These are phyloP conservation scores for Toxoplasma gondii DNA, from an alignment of 169 alveolate species.

Conservation along the genomic window DNA sequence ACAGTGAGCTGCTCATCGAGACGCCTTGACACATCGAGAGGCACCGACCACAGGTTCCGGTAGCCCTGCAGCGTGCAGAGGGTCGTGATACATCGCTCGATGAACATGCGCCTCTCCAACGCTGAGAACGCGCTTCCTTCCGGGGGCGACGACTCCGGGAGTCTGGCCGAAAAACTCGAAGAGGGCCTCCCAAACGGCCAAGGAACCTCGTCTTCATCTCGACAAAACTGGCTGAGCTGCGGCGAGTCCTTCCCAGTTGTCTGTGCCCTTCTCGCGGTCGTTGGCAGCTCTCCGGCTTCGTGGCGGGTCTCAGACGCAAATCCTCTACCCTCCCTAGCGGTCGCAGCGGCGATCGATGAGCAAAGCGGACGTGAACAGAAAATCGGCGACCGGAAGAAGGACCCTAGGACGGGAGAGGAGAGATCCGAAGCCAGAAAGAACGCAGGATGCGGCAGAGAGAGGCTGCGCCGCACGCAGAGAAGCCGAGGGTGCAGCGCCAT, in stretches of 20 bases:
- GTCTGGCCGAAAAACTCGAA: background rate
- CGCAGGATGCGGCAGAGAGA: constrained; percentile 24
- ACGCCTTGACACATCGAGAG: background rate
- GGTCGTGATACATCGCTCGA: background rate
- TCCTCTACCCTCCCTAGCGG: too few species aligned
- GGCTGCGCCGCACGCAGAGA: constrained; percentile 5
- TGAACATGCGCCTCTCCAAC: constrained; percentile 9
- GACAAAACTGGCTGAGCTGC: too few species aligned
- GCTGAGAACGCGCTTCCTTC: background rate
- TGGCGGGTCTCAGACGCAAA: too few species aligned
- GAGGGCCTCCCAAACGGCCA: background rate
- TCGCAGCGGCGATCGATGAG: too few species aligned
- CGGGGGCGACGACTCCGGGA: background rate
- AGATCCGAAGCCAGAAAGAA: constrained; percentile 1
- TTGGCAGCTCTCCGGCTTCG: too few species aligned
- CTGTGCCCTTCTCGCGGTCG: too few species aligned
- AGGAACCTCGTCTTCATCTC: too few species aligned
- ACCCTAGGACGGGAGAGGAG: background rate
- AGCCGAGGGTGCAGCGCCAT: background rate
- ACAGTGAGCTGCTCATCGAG: constrained; percentile 15
- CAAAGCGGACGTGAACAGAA: background rate
- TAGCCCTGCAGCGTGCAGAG: constrained; percentile 17
- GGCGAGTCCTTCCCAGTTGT: too few species aligned
- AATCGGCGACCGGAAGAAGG: background rate
- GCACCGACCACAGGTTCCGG: constrained; percentile 20